A percentile compares a stretch with the other conserved stretches of the same genome.
These are phyloP conservation scores for Starmerella sp. DNA, from an alignment of 805 yeast genomes.

Conservation along the genomic window DNA sequence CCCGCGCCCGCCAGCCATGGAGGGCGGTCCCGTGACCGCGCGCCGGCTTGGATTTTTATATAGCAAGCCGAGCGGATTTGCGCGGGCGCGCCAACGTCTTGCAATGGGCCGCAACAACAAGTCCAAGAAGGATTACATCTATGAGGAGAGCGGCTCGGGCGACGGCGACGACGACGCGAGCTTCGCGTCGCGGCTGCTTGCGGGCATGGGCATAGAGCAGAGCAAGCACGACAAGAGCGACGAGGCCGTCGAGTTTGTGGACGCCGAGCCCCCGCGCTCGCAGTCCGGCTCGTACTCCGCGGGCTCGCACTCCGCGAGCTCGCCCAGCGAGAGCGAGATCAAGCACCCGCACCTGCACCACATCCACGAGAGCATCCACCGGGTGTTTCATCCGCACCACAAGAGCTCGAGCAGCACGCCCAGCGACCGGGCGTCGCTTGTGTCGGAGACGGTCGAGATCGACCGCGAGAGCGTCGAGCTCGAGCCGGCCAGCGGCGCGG, in stretches of 20 bases:
- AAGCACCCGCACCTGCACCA: constrained; percentile 15
- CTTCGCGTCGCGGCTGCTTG: constrained; percentile 6
- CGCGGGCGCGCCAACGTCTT: not conserved
- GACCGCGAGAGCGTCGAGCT: not conserved
- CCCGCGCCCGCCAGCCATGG: no score
- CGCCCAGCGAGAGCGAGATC: not conserved
- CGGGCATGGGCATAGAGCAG: constrained; percentile 3
- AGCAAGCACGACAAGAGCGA: not conserved
- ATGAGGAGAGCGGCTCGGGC: not conserved
- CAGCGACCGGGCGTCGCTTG: not conserved
- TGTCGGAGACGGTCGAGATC: not conserved
- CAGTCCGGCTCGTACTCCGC: no score
- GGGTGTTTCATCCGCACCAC: constrained; percentile 4
- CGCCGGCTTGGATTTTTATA: not conserved
- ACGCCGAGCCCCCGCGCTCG: not conserved
- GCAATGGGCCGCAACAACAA: constrained; percentile 4
- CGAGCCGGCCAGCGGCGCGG: not conserved
- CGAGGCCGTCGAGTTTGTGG: not conserved
- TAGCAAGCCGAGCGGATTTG: not conserved
- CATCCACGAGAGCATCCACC: constrained; percentile 4
- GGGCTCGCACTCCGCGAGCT: not conserved
- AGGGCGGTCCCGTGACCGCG: not conserved
- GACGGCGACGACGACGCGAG: constrained; percentile 2
- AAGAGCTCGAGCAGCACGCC: constrained; percentile 1
- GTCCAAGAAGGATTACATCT: constrained; percentile 4